Evolutionary conservation across 148 eudicot species (phyloP), one percentile per base, ranked within the genome.

Genomic region (Vaccinium macrocarpon): DNA sequence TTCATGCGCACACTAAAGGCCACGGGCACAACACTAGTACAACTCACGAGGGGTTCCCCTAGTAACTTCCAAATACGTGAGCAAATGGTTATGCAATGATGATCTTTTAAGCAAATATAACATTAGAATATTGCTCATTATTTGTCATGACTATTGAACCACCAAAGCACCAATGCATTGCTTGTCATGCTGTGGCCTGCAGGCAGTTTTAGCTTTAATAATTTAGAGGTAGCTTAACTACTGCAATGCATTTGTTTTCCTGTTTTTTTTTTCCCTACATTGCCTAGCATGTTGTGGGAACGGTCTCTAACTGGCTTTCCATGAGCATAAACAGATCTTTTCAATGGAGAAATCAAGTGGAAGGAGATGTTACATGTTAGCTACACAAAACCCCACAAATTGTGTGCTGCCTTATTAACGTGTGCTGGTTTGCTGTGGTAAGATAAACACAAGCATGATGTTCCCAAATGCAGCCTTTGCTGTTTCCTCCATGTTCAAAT

Each of bases 311-410:
- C 49, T 72, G 16, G 9, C 3, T 42, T 29, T 2, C 80, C 13
- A 5, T 29, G 42, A 35, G 25, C 72, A 74, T 78, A 10, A 21
- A 35, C 90, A 95, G 98, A 91, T 88, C 85, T 95, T 92, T 85
- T 88, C 87, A 49, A 51, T 95, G 87, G 94, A 93, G 53, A 93
- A 89, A 84, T 82, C 80, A 79, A 90, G 86, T 5, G 98, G 98
- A 76, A 93, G 87, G 86, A 95, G 88, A 86, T 88, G 94, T 59
- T 92, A 68, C 88, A 89, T 86, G 84, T 73, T 95, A 56, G 87
- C 90, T 78, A 93, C 98, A 35, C 89, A 87, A 80, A 85, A 83
- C 53, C 95, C 92, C 50, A 0, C 49, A 16, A 95, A 42, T 93
- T 68, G 82, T 86, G 15, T 90, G 92, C 87, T 1, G 91, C 87